Conservation (phyloP, 805 yeast genomes). For the Yarrowia yakushimensis region DNA sequence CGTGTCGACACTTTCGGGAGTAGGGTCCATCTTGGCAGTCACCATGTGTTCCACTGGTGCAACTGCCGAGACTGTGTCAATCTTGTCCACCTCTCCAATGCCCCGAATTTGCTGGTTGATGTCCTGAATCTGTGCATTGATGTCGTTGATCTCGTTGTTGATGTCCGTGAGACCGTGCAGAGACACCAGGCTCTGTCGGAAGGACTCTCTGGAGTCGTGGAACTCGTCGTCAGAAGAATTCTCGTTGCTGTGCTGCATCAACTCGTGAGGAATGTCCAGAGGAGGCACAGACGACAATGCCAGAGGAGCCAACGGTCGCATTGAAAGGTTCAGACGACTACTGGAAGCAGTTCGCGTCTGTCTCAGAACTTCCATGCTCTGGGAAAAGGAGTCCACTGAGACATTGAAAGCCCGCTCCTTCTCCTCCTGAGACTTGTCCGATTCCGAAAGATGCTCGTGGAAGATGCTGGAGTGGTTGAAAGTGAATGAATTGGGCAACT, state of each 20-base stretch:
- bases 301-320: conserved; percentile 7
- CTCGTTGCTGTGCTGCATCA: neutral
- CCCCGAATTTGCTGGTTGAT: conserved; percentile 12
- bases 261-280: conserved; percentile 4
- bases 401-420: neutral
- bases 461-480: conserved; percentile 20
- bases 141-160: conserved; percentile 18
- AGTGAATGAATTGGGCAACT: neutral
- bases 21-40: neutral
- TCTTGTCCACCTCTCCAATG: conserved; percentile 2
- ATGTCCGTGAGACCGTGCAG: conserved; percentile 13
- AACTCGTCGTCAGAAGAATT: neutral
- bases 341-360: neutral
- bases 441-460: conserved; percentile 11
- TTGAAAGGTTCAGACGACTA: neutral
- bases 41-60: conserved; percentile 1
- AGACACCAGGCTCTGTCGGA: neutral
- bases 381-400: neutral
- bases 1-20: neutral
- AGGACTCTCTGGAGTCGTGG: conserved; percentile 3
- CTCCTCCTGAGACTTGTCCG: conserved; percentile 3
- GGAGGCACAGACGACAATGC: conserved; percentile 4
- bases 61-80: neutral
- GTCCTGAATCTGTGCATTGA: conserved; percentile 14
- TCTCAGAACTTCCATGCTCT: conserved; percentile 4